Evolutionary conservation across 495 filamentous ascomycete species (phyloP), one percentile per base, ranked within the genome.

Genomic region (Penicillium canariense): DNA sequence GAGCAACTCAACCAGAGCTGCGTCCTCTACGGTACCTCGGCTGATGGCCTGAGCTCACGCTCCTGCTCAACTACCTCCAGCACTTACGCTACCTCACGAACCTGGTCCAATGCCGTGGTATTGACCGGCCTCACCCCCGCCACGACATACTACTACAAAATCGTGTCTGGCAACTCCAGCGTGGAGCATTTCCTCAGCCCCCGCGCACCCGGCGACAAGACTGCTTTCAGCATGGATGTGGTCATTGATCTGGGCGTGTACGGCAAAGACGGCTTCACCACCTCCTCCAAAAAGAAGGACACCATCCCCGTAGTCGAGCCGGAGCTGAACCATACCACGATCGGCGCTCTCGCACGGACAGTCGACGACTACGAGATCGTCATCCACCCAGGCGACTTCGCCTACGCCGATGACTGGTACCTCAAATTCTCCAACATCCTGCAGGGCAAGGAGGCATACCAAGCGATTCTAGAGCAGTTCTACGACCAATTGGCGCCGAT

Each of bases 281-380:
- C 76, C 44, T 38, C 73, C 50, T 64, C 71, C 53, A 66, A 68
- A n/a, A 84, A 81, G 64, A 68, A 74, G 26, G 79, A 82, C 55
- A 72, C 67, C 2, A 81, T 80, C 43, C 81, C 81, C 0, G 55
- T 58, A 18, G 63, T 85, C 34, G 62, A 78, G 18, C 83, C 83
- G 3, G 75, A 75, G n/a, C 70, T 84, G 5, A 83, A 85, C 68
- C 81, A 85, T 64, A 81, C 78, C 17, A 86, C 83, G 35, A 85
- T 85, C 56, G 74, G 70, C 18, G 77, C 76, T 18, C 73, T 86
- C 0, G 81, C 80, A 1, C 56, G 65, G 5, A 84, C 76, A 4
- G 69, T 82, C 34, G 63, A 85, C 42, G 73, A 80, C 61, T 85
- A 84, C 63, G 83, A 85, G 54, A 67, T 86, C 17, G 64, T 85